phyloP scores from a whole-genome alignment of 768 basidiomycete genomes.

The Leccinellum rugosiceps region DNA sequence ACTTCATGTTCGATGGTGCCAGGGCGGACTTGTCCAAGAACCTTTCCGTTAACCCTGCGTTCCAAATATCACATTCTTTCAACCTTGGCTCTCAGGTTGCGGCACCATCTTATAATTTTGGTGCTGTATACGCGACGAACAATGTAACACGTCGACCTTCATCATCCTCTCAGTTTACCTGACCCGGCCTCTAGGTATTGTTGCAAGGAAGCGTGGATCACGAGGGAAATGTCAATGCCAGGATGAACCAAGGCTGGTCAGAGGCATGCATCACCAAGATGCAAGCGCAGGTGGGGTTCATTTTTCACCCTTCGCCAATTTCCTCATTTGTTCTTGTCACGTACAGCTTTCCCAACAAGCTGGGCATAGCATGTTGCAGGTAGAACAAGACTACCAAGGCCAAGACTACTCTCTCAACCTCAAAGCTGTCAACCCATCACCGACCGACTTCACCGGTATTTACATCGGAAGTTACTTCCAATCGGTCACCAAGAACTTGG shows the following conservation, averaged over 20 bases:
- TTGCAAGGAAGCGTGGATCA: slow-evolving; percentile 94
- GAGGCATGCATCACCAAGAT: slow-evolving; percentile 74
- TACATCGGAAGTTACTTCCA: slow-evolving; percentile 92
- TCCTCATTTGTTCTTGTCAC: slow-evolving; percentile 11
- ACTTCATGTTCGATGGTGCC: slow-evolving; percentile 97
- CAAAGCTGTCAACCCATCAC: slow-evolving; percentile 90
- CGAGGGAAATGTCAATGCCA: slow-evolving; percentile 84
- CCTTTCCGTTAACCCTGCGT: slow-evolving; percentile 89
- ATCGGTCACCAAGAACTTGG: slow-evolving; percentile 86
- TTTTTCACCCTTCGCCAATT: not conserved
- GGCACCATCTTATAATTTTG: slow-evolving; percentile 90
- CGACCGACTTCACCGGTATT: slow-evolving; percentile 83
- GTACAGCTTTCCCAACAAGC: slow-evolving; percentile 66
- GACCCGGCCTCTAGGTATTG: slow-evolving; percentile 59
- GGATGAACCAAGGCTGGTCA: slow-evolving; percentile 89
- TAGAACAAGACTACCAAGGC: slow-evolving; percentile 93
- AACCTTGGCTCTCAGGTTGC: slow-evolving; percentile 81
- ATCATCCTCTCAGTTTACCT: slow-evolving; percentile 19
- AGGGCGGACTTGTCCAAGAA: slow-evolving; percentile 94
- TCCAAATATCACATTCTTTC: slow-evolving; percentile 98
- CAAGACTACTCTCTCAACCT: slow-evolving; percentile 81
- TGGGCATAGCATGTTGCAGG: slow-evolving; percentile 87
- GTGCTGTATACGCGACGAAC: slow-evolving; percentile 85
- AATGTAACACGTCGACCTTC: slow-evolving; percentile 44
- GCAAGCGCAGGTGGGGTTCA: slow-evolving; percentile 72